Conservation (phyloP, 306 rosid species). For the Aeschynomene evenia region DNA sequence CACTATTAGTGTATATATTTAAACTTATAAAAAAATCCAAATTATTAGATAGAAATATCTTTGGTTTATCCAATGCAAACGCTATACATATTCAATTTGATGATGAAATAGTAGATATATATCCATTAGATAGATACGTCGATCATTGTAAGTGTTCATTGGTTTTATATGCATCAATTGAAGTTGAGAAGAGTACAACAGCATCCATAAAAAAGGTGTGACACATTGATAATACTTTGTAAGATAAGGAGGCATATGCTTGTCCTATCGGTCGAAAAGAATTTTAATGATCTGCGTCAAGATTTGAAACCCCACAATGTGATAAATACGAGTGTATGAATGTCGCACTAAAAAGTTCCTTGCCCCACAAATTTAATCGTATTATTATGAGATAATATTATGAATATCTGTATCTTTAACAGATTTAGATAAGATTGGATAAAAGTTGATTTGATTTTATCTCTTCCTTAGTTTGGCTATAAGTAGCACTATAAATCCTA, state of each 20-base stretch:
- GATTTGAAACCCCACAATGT: constrained; percentile 15
- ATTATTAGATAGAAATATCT: background rate
- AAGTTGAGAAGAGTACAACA: constrained; percentile 24
- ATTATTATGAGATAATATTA: no score
- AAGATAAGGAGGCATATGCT: constrained; percentile 15
- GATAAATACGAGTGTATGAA: background rate
- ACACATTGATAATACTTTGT: background rate
- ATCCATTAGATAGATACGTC: background rate
- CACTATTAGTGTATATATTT: no score
- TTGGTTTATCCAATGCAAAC: background rate
- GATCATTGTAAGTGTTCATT: background rate
- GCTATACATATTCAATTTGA: background rate
- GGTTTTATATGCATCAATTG: background rate
- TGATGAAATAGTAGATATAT: background rate
- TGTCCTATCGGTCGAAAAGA: constrained; percentile 19
- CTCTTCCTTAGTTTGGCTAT: no score
- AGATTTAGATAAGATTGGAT: no score
- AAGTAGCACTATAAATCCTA: no score
- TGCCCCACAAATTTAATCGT: background rate
- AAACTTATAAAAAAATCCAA: no score
- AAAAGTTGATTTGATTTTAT: no score
- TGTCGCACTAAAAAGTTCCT: background rate
- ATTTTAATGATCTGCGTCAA: constrained; percentile 10
- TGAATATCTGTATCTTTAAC: no score
- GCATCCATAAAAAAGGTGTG: background rate